Evolutionary conservation across 2,329 filamentous ascomycete genomes (phyloP).

Genomic region (Acarospora socialis): DNA sequence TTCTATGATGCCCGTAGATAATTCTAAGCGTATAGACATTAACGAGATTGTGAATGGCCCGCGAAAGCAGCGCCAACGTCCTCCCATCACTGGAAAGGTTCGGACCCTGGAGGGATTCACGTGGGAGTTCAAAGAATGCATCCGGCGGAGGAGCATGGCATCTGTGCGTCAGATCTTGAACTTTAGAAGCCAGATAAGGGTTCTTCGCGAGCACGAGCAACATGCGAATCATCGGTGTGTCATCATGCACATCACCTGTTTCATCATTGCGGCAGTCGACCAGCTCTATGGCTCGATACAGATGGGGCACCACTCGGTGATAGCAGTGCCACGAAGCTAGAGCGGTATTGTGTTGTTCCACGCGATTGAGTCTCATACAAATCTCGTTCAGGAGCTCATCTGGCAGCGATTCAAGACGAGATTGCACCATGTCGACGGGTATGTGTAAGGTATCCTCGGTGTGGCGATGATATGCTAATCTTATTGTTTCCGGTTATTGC

Average conservation of each 20-base stretch:
- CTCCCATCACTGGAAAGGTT: background rate
- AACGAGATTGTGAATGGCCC: background rate
- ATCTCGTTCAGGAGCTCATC: background rate
- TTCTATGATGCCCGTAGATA: background rate
- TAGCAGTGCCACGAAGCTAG: background rate
- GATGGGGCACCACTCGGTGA: background rate
- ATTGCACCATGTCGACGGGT: too few species aligned
- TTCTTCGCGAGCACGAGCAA: slow-evolving; percentile 1
- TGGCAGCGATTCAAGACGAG: background rate
- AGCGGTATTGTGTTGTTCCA: background rate
- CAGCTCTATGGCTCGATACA: background rate
- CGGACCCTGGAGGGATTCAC: background rate
- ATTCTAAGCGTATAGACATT: background rate
- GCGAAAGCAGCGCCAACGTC: background rate
- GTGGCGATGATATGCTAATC: too few species aligned
- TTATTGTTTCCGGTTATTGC: too few species aligned
- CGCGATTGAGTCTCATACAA: background rate
- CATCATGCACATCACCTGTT: background rate
- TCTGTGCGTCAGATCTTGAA: background rate
- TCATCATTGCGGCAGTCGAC: background rate
- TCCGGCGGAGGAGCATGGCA: background rate
- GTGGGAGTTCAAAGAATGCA: background rate
- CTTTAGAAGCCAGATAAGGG: background rate
- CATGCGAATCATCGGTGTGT: background rate
- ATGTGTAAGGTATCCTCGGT: too few species aligned